phyloP scores from a whole-genome alignment of 192 early-diverging fungal genomes.

The Glomus cerebriforme region DNA sequence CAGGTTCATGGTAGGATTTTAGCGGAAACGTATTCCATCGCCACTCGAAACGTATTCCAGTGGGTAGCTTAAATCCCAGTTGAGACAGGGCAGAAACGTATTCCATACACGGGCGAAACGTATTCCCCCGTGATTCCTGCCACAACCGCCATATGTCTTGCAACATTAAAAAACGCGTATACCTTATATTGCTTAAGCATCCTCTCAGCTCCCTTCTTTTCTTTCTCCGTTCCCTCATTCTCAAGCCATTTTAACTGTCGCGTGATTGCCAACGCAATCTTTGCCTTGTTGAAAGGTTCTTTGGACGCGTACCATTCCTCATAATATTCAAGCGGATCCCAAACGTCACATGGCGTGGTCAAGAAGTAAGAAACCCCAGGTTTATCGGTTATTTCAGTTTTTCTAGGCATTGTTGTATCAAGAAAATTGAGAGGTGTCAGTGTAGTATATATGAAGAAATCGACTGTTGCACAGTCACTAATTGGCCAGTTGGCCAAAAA shows the following conservation, averaged over 20 bases:
- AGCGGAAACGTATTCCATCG: conserved; percentile 29
- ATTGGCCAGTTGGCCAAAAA: too few relatives aligned
- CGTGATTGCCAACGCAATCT: conserved; percentile 25
- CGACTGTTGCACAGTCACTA: too few relatives aligned
- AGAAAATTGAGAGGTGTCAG: too few relatives aligned
- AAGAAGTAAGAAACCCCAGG: conserved; percentile 26
- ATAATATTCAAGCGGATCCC: conserved; percentile 18
- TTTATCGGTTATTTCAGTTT: too few relatives aligned
- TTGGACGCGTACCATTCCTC: conserved; percentile 17
- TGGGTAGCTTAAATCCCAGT: conserved; percentile 30
- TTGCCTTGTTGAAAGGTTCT: conserved; percentile 22
- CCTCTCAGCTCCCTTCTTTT: conserved; percentile 26
- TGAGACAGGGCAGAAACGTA: conserved; percentile 21
- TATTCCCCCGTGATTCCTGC: conserved; percentile 26
- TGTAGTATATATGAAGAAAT: too few relatives aligned
- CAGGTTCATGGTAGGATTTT: conserved; percentile 25
- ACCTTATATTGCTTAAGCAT: conserved; percentile 27
- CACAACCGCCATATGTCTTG: conserved; percentile 13
- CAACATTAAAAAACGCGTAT: neutral
- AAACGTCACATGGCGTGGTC: conserved; percentile 16
- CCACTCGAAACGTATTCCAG: conserved; percentile 21
- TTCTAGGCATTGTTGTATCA: too few relatives aligned
- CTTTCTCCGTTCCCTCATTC: conserved; percentile 14
- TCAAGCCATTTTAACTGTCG: conserved; percentile 11
- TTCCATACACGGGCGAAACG: conserved; percentile 20